Evolutionary conservation across 2,329 filamentous ascomycete genomes (phyloP).

Genomic region (Knufia fluminis): DNA sequence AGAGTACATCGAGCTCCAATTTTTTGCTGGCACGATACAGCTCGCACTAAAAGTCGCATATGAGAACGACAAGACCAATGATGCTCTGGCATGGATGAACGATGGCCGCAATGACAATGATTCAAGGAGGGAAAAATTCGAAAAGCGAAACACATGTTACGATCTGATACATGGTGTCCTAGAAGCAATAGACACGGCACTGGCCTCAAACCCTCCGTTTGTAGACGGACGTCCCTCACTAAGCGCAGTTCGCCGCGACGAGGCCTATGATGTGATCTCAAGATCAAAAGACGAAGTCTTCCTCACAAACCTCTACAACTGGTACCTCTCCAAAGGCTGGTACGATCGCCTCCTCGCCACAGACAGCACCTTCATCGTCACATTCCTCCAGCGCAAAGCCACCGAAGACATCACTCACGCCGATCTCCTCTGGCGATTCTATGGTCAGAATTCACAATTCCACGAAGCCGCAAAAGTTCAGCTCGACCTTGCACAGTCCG

Average conservation of each 20-base stretch:
- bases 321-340: slow-evolving; percentile 83
- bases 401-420: slow-evolving; percentile 65
- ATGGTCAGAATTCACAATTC: slow-evolving; percentile 72
- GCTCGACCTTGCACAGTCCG: slow-evolving; percentile 70
- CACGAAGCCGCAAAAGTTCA: slow-evolving; percentile 85
- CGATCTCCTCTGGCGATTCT: slow-evolving; percentile 87
- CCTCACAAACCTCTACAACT: slow-evolving; percentile 92
- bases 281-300: slow-evolving; percentile 86
- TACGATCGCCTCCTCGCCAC: slow-evolving; percentile 77
- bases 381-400: slow-evolving; percentile 72
- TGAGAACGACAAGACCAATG: slow-evolving; percentile 78
- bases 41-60: slow-evolving; percentile 74
- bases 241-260: slow-evolving; percentile 66
- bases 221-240: slow-evolving; percentile 70
- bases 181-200: slow-evolving; percentile 62
- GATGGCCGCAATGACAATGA: slow-evolving; percentile 69
- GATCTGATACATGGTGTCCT: slow-evolving; percentile 78
- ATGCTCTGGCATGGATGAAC: slow-evolving; percentile 75
- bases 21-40: slow-evolving; percentile 88
- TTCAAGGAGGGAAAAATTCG: slow-evolving; percentile 56
- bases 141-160: slow-evolving; percentile 70
- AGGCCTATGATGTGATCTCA: slow-evolving; percentile 87
- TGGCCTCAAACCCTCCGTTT: slow-evolving; percentile 58
- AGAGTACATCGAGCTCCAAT: slow-evolving; percentile 72
- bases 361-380: slow-evolving; percentile 65